Evolutionary conservation across 345 rosid species (phyloP).

Genomic region (Sisymbrium altissimum): DNA sequence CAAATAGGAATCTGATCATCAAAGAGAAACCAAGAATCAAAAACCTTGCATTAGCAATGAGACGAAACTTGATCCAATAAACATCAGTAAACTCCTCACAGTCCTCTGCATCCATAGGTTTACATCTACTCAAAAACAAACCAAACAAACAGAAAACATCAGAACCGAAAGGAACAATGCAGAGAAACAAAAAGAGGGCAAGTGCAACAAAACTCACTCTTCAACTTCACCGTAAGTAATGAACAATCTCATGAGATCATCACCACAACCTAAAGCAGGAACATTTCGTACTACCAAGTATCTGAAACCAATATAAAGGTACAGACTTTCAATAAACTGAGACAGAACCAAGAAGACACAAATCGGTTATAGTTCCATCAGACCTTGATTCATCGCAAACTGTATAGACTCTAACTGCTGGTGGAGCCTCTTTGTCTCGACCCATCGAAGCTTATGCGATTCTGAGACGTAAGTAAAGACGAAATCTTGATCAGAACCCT

Average conservation of each 20-base stretch:
- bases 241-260: constrained; percentile 64
- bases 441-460: constrained; percentile 42
- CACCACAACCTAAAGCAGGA: constrained; percentile 76
- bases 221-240: constrained; percentile 73
- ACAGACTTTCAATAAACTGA: not conserved
- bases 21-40: not conserved
- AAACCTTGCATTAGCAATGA: constrained; percentile 71
- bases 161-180: not conserved
- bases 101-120: constrained; percentile 94
- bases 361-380: not conserved
- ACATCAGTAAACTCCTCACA: constrained; percentile 78
- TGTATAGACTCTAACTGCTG: constrained; percentile 77
- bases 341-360: not conserved
- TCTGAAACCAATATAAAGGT: constrained; percentile 32
- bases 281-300: constrained; percentile 58
- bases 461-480: not conserved
- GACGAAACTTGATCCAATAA: constrained; percentile 71
- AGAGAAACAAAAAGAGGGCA: not conserved
- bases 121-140: constrained; percentile 41
- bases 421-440: constrained; percentile 56
- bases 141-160: not conserved
- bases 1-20: not conserved
- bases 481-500: no score
- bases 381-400: constrained; percentile 87
- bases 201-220: constrained; percentile 48